Evolutionary conservation across 2,329 filamentous ascomycete genomes (phyloP), one percentile per base, ranked within the genome.

Genomic region (Calonectria honghensis): DNA sequence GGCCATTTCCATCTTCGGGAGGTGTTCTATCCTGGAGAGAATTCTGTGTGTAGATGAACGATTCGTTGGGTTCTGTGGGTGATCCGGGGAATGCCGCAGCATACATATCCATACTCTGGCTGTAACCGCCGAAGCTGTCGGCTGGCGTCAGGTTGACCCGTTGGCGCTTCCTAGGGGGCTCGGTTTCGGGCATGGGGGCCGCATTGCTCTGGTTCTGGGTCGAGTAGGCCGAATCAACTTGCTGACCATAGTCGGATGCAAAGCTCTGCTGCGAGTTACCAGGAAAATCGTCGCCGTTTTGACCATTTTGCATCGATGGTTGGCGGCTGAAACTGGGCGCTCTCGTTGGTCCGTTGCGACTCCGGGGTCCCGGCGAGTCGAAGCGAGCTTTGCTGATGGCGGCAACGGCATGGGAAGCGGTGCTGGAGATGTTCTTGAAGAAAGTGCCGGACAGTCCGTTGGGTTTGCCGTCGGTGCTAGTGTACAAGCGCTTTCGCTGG

Each of bases 301-400:
- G 71, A 24, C 57, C 61, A 68, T 94, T 94, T 78, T 95, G 93
- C 83, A 93, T 93, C 2, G 93, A 94, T 5, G 93, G 90, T 79
- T 94, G 93, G 71, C 94, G 91, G 82, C 92, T 93, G 79, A 94
- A 94, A 78, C 93, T 93, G 48, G 93, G 90, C 0, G 94, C 91
- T 52, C 93, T 90, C 31, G 92, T 90, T 2, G 91, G 91, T 11
- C 92, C 92, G 78, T 91, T 92, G 39, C 91, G 90, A 72, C 87
- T 89, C 73, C 94, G 89, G 6, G 94, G 94, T 10, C 91, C 93
- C 1, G 96, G 96, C 2, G 96, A 98, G 83, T 98, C 96, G 80
- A 98, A 94, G 16, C 96, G 92, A 20, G 97, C 96, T 87, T 98
- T 98, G 90, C 95, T 98, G 85, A 99, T 97, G 73, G 97, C 96